Evolutionary conservation across 2,329 filamentous ascomycete species (phyloP).

Genomic region (Diplodia scrobiculata): DNA sequence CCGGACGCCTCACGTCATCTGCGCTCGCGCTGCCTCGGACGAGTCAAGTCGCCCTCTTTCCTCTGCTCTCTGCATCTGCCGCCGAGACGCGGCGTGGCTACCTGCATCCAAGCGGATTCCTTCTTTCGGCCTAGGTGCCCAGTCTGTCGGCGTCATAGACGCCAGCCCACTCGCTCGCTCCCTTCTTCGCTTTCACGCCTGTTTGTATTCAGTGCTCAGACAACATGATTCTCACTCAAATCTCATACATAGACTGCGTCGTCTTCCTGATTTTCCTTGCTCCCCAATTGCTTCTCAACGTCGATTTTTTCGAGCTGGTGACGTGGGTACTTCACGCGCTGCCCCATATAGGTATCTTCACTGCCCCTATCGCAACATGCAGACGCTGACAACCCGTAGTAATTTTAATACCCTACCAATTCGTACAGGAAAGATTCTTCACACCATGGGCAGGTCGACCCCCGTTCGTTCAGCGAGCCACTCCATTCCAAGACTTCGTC

Average conservation of each 20-base stretch:
- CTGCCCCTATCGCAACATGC: constrained; percentile 24
- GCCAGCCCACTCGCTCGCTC: constrained; percentile 7
- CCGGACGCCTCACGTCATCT: constrained; percentile 9
- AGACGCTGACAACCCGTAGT: constrained; percentile 49
- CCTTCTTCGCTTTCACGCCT: not conserved
- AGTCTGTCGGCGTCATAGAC: constrained; percentile 23
- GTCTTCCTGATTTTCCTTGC: constrained; percentile 71
- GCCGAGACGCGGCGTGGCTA: not conserved
- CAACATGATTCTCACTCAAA: constrained; percentile 70
- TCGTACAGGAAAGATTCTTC: constrained; percentile 62
- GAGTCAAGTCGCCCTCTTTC: not conserved
- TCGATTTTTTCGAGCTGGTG: constrained; percentile 63
- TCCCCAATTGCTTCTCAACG: constrained; percentile 70
- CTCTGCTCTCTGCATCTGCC: not conserved
- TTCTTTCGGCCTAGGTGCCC: constrained; percentile 22
- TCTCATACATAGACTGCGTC: constrained; percentile 74
- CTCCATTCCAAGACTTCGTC: constrained; percentile 74
- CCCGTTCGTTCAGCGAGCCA: constrained; percentile 69
- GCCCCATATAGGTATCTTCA: constrained; percentile 66
- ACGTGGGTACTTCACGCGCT: constrained; percentile 62
- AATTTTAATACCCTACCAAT: constrained; percentile 59
- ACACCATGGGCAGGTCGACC: constrained; percentile 51
- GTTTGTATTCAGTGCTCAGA: not conserved
- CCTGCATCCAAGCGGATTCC: not conserved
- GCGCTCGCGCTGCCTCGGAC: not conserved